Evolutionary conservation across 2,329 filamentous ascomycete genomes (phyloP), one percentile per base, ranked within the genome.

Genomic region (Hymenoscyphus scutula): DNA sequence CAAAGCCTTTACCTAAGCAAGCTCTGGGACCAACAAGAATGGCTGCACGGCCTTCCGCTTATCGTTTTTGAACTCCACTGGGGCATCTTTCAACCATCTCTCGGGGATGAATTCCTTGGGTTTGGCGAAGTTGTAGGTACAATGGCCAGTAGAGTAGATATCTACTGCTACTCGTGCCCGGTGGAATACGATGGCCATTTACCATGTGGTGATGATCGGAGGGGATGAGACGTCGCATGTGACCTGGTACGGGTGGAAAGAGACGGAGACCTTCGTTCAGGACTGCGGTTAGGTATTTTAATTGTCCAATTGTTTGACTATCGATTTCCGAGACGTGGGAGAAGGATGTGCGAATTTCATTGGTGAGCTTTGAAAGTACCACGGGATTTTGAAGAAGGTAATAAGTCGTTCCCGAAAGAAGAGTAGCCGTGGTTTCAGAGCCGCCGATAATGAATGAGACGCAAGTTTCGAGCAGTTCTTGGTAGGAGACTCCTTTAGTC

Each of bases 291-390:
- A 77, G 67, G 60, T 79, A 79, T 0, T 60, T 60, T 5, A 71
- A 37, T 1, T 53, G 53, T 11, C 60, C 37, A 17, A 63, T 41
- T 19, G 25, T 59, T 1, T 27, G 32, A 29, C 60, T 59, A 5
- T 27, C 34, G 27, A 61, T 69, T 23, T 69, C 65, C 1, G 17
- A 25, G 25, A 70, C 68, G 10, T 65, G 69, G 7, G 58, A 65
- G 66, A 82, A 82, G 0, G 73, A 61, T 3, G 65, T 61, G 3
- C 79, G 75, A 4, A 82, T 71, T 63, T 83, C 81, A 0, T 71
- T 64, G 2, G 70, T 72, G 2, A 84, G 71, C 34, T 73, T 76
- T 1, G 69, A 64, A 56, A 80, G 66, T 0, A 73, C 70, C 1
- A 73, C 10, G 4, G 62, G 63, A n/a, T 65, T 62, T 10, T 27